These are phyloP conservation scores for Ambispora gerdemannii DNA, from an alignment of 192 early-diverging fungal species.

Conservation along the genomic window DNA sequence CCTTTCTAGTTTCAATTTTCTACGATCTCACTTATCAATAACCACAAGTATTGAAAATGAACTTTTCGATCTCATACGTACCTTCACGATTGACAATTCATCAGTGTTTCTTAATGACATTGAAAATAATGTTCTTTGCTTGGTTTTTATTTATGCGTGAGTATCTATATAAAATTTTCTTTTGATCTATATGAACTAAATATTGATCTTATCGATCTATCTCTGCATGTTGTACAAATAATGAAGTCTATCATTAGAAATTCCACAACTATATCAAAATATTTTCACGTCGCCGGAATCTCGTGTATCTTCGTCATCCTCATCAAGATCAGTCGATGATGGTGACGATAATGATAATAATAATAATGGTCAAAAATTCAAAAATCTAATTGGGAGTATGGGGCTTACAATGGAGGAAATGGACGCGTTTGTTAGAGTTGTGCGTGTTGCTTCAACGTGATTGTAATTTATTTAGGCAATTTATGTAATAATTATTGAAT, in stretches of 20 bases:
- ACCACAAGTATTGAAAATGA: slow-evolving; percentile 34
- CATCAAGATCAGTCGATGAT: no score
- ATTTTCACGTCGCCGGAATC: slow-evolving; percentile 24
- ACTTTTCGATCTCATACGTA: slow-evolving; percentile 36
- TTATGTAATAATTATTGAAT: no score
- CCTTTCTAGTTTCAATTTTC: slow-evolving; percentile 30
- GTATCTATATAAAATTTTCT: not conserved
- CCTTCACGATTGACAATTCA: slow-evolving; percentile 36
- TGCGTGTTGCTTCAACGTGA: slow-evolving; percentile 32
- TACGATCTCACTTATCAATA: slow-evolving; percentile 35
- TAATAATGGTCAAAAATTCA: slow-evolving; percentile 23
- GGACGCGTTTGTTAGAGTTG: slow-evolving; percentile 41
- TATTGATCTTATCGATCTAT: not conserved
- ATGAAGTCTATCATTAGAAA: slow-evolving; percentile 18
- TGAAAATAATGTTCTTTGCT: slow-evolving; percentile 41
- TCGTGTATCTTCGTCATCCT: not conserved
- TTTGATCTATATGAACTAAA: not conserved
- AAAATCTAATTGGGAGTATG: slow-evolving; percentile 35
- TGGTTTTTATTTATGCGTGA: slow-evolving; percentile 39
- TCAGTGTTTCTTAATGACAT: slow-evolving; percentile 33
- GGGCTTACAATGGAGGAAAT: slow-evolving; percentile 38
- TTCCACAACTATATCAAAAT: slow-evolving; percentile 15
- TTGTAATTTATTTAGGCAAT: no score
- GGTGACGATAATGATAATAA: no score
- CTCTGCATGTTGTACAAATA: not conserved